Conservation (phyloP, 2,329 filamentous ascomycete genomes). For the Blumeria graminis region DNA sequence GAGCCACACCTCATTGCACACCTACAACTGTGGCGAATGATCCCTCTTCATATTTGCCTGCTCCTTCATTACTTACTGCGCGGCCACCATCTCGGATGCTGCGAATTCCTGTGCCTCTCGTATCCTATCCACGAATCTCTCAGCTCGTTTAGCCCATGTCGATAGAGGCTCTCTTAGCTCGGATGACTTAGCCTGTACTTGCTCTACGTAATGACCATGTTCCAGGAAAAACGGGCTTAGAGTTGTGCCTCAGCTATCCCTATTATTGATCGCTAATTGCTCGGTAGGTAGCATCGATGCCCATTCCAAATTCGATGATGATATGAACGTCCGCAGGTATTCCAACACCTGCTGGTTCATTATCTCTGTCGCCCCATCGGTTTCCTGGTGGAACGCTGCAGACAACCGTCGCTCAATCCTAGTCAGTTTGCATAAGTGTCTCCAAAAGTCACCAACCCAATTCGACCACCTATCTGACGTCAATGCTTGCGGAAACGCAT, state of each 20-base stretch:
- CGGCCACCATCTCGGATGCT: background rate
- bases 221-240: background rate
- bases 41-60: background rate
- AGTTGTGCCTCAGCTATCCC: no score
- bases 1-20: no score
- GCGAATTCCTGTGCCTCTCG: no score
- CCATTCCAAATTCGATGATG: no score
- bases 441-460: background rate
- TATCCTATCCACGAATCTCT: background rate
- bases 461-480: background rate
- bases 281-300: no score
- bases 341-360: no score
- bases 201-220: background rate
- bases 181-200: background rate
- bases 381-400: no score
- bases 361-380: no score
- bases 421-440: background rate
- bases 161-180: background rate
- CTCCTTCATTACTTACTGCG: background rate
- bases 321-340: no score
- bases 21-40: no score
- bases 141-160: background rate
- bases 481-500: background rate
- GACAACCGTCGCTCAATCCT: no score
- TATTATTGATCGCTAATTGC: no score